Conservation (phyloP, 2,329 filamentous ascomycete species). For the Ramichloridium luteum region DNA sequence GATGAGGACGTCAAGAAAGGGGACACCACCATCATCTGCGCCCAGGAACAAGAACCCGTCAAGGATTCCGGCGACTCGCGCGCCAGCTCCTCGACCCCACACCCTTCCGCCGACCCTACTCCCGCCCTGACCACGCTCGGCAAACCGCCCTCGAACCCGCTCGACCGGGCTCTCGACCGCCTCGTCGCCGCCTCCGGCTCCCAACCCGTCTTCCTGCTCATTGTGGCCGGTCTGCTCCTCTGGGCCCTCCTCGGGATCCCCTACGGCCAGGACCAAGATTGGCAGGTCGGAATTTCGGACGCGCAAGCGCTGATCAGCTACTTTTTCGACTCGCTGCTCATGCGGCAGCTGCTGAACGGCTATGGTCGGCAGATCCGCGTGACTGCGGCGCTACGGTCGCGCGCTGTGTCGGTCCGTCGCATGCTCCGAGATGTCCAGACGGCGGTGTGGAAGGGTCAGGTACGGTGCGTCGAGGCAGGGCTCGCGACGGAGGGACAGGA, state of each 20-base stretch:
- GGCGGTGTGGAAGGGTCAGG: background rate
- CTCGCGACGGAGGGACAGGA: background rate
- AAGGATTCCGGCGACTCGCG: background rate
- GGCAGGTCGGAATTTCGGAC: constrained; percentile 24
- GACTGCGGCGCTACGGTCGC: constrained; percentile 3
- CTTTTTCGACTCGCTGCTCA: constrained; percentile 24
- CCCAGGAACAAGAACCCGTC: too few relatives aligned
- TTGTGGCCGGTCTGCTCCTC: constrained; percentile 9
- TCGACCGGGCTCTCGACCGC: constrained; percentile 8
- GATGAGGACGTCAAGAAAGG: too few relatives aligned
- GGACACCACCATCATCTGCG: too few relatives aligned
- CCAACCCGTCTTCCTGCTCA: constrained; percentile 6
- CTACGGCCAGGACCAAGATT: constrained; percentile 15
- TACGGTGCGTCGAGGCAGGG: background rate
- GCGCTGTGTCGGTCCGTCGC: background rate
- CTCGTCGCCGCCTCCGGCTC: constrained; percentile 8
- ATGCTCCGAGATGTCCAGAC: constrained; percentile 1
- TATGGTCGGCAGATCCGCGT: constrained; percentile 3
- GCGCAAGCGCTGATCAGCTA: constrained; percentile 25
- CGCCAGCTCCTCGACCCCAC: background rate
- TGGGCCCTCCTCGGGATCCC: constrained; percentile 23
- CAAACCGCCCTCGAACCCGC: background rate
- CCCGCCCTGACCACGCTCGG: background rate
- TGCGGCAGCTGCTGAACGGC: constrained; percentile 15
- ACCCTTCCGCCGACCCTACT: background rate